phyloP scores from a whole-genome alignment of 2,329 filamentous ascomycete genomes.

The Xylaria sp. region DNA sequence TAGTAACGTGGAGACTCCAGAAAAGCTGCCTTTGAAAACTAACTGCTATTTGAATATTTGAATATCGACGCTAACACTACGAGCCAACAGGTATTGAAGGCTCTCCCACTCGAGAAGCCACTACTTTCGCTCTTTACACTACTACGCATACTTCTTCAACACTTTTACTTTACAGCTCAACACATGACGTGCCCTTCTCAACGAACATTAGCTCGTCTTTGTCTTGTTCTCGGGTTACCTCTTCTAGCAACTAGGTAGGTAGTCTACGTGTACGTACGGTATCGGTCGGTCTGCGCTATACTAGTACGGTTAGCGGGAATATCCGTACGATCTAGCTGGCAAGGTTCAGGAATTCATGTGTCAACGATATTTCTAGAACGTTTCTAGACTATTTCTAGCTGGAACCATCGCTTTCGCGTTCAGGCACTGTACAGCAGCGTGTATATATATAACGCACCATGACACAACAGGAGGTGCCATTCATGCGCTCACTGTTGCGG shows the following conservation, averaged over 20 bases:
- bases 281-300: slow-evolving; percentile 12
- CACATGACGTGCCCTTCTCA: not conserved
- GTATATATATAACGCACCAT: slow-evolving; percentile 3
- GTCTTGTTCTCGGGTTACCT: not conserved
- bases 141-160: too few species aligned
- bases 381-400: slow-evolving; percentile 28
- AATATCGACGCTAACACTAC: not conserved
- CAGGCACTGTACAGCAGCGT: slow-evolving; percentile 5
- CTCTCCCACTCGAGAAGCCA: not conserved
- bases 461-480: not conserved
- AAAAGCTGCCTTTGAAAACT: not conserved
- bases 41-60: not conserved
- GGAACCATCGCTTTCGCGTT: not conserved
- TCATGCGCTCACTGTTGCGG: not conserved
- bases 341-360: slow-evolving; percentile 14
- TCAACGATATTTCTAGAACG: slow-evolving; percentile 30
- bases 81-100: not conserved
- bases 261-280: not conserved
- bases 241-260: slow-evolving; percentile 2
- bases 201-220: not conserved
- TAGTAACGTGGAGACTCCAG: not conserved
- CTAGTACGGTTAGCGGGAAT: slow-evolving; percentile 29
- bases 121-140: too few species aligned
- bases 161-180: slow-evolving; percentile 24
- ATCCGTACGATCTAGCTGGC: slow-evolving; percentile 16